Conservation (phyloP, 495 filamentous ascomycete genomes). For the Talaromyces adpressus region DNA sequence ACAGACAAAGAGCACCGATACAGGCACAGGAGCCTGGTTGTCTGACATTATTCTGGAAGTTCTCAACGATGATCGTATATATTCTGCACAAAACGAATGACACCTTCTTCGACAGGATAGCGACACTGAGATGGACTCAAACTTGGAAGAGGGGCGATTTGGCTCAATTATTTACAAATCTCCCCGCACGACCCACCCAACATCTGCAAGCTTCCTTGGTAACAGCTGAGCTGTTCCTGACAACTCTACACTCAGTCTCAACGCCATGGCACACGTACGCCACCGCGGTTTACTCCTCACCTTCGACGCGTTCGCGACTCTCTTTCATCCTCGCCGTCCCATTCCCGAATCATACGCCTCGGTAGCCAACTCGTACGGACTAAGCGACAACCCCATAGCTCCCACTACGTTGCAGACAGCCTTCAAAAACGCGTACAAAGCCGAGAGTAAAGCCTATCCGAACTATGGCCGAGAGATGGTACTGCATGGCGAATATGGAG, state of each 20-base stretch:
- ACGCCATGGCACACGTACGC: background rate
- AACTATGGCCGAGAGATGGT: slow-evolving; percentile 57
- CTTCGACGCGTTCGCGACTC: slow-evolving; percentile 73
- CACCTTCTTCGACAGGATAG: background rate
- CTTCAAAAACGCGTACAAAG: slow-evolving; percentile 46
- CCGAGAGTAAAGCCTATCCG: slow-evolving; percentile 41
- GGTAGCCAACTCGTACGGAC: slow-evolving; percentile 50
- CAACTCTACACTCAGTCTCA: background rate
- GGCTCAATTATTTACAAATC: background rate
- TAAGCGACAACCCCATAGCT: slow-evolving; percentile 29
- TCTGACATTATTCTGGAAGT: background rate
- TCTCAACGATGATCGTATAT: background rate
- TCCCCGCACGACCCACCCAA: background rate
- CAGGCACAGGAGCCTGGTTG: slow-evolving; percentile 22
- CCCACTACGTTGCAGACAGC: slow-evolving; percentile 20
- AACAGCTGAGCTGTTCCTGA: background rate
- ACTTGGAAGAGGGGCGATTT: background rate
- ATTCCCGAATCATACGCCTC: slow-evolving; percentile 57
- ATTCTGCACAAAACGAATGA: background rate
- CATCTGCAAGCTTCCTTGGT: background rate
- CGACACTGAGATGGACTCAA: background rate
- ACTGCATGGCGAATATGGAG: slow-evolving; percentile 35
- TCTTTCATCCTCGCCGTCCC: slow-evolving; percentile 56
- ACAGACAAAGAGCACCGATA: slow-evolving; percentile 91
- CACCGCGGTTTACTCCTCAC: slow-evolving; percentile 45